phyloP scores from a whole-genome alignment of 2,329 filamentous ascomycete species.

The Aspergillus piperis region DNA sequence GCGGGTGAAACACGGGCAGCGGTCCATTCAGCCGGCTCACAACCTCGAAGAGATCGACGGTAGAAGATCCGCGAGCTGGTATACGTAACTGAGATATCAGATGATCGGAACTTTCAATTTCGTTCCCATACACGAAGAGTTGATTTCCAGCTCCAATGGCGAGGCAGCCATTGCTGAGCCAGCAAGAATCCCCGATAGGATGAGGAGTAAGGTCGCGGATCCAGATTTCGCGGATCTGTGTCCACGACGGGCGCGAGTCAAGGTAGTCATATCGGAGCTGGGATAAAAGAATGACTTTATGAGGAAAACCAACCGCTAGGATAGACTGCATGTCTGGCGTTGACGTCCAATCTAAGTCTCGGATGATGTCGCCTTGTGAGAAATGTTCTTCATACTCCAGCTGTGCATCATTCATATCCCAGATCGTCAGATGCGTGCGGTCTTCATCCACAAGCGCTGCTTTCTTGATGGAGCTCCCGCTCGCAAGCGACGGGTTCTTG shows the following conservation, averaged over 20 bases:
- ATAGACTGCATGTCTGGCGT: slow-evolving; percentile 88
- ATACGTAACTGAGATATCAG: slow-evolving; percentile 59
- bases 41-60: slow-evolving; percentile 74
- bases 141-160: slow-evolving; percentile 90
- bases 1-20: slow-evolving; percentile 87
- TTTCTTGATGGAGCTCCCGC: slow-evolving; percentile 83
- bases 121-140: slow-evolving; percentile 78
- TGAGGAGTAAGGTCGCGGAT: slow-evolving; percentile 82
- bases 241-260: slow-evolving; percentile 86
- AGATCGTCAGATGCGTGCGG: slow-evolving; percentile 78
- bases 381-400: slow-evolving; percentile 80
- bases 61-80: slow-evolving; percentile 49
- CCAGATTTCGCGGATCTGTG: slow-evolving; percentile 76
- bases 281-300: slow-evolving; percentile 76
- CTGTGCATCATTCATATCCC: slow-evolving; percentile 80
- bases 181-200: slow-evolving; percentile 89
- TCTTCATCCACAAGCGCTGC: slow-evolving; percentile 76
- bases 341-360: slow-evolving; percentile 90
- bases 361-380: slow-evolving; percentile 70
- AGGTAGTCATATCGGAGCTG: slow-evolving; percentile 92
- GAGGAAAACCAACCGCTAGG: slow-evolving; percentile 88
- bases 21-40: slow-evolving; percentile 84
- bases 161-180: slow-evolving; percentile 81
- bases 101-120: slow-evolving; percentile 65
- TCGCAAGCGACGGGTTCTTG: slow-evolving; percentile 71